Percentiles rank a stretch among this genome's conserved stretches.
Evolutionary conservation across 179 eudicot genomes (phyloP).

Genomic region (Sideroxylon spinosum): DNA sequence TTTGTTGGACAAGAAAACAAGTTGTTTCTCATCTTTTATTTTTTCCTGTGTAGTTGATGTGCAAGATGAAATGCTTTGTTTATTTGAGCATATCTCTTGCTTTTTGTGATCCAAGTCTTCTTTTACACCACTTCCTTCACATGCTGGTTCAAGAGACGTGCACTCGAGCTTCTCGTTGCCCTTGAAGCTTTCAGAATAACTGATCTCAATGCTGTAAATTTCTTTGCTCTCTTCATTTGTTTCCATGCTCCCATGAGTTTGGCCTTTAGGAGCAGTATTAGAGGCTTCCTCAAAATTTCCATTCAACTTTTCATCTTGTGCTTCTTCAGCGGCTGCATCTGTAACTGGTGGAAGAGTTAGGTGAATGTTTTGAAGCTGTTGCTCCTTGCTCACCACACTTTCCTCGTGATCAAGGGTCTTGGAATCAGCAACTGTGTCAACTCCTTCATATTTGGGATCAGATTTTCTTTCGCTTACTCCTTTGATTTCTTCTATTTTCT

Average conservation of each 20-base stretch:
- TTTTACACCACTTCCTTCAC: constrained; percentile 1
- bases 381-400: constrained; percentile 8
- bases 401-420: constrained; percentile 6
- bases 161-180: constrained; percentile 10
- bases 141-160: constrained; percentile 1
- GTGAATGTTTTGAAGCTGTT: not conserved
- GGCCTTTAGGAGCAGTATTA: not conserved
- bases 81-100: constrained; percentile 9
- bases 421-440: constrained; percentile 5
- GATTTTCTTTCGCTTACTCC: not conserved
- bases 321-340: constrained; percentile 9
- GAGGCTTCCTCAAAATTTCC: constrained; percentile 11
- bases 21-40: constrained; percentile 3
- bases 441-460: constrained; percentile 9
- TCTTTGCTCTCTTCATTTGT: constrained; percentile 14
- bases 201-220: not conserved
- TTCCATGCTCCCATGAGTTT: not conserved
- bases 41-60: constrained; percentile 15
- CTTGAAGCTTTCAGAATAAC: constrained; percentile 6
- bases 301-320: not conserved
- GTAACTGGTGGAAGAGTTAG: constrained; percentile 1
- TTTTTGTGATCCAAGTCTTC: constrained; percentile 11
- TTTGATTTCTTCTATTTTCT: constrained; percentile 15
- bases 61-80: constrained; percentile 4
- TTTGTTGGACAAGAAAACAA: not conserved